phyloP scores from a whole-genome alignment of 306 rosid species.

The Pterocarpus macrocarpus region DNA sequence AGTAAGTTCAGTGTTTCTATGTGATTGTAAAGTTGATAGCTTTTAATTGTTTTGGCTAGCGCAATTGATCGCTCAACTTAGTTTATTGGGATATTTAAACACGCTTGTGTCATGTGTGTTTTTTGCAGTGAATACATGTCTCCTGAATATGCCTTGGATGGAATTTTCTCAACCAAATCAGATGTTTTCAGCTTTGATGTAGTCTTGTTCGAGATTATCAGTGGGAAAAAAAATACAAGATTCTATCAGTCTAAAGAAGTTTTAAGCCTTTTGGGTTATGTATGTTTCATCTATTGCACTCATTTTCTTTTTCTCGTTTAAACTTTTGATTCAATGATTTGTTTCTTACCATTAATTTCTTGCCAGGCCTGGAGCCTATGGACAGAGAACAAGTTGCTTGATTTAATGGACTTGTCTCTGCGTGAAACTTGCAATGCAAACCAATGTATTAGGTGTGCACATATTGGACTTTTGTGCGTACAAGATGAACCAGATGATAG shows the following conservation, averaged over 20 bases:
- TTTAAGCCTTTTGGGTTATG: conserved; percentile 57
- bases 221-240: conserved; percentile 56
- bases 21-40: background rate
- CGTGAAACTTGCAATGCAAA: conserved; percentile 40
- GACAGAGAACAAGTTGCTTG: conserved; percentile 24
- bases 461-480: background rate
- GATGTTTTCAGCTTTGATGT: conserved; percentile 9
- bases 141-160: too few species aligned
- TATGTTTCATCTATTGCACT: conserved; percentile 27
- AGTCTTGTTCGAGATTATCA: conserved; percentile 58
- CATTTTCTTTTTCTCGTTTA: background rate
- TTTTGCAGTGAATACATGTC: conserved; percentile 32
- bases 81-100: too few species aligned
- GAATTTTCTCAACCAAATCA: too few species aligned
- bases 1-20: background rate
- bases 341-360: background rate
- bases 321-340: background rate
- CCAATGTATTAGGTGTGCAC: conserved; percentile 47
- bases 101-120: background rate
- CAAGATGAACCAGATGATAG: conserved; percentile 59
- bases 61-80: too few species aligned
- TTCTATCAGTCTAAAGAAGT: conserved; percentile 40
- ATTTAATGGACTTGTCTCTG: conserved; percentile 50
- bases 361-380: conserved; percentile 47
- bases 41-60: background rate